Evolutionary conservation across 495 filamentous ascomycete species (phyloP).

Genomic region (Hyaloscypha hepaticicola): DNA sequence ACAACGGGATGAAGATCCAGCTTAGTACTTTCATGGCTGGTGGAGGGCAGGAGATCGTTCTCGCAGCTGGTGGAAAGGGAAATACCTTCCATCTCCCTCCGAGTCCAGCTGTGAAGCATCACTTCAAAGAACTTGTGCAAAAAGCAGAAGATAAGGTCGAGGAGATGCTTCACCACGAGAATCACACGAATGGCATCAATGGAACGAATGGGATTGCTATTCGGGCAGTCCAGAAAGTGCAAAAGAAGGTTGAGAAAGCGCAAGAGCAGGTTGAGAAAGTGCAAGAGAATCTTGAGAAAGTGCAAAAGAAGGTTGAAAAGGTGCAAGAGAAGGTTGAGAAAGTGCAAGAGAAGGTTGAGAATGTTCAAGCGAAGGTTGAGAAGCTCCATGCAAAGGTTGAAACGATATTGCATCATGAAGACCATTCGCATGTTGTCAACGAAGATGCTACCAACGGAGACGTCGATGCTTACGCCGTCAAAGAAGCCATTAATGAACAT

Average conservation of each 20-base stretch:
- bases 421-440: no score
- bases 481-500: no score
- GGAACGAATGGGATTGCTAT: not conserved
- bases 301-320: no score
- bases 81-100: conserved; percentile 8
- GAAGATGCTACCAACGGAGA: no score
- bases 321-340: no score
- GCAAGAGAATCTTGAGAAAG: not conserved
- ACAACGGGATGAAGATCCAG: conserved; percentile 12
- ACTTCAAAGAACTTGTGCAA: conserved; percentile 11
- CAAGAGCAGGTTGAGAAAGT: not conserved
- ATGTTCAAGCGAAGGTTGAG: no score
- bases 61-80: conserved; percentile 4
- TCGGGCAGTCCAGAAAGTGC: not conserved
- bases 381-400: no score
- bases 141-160: not conserved
- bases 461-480: no score
- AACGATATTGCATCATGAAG: no score
- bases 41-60: conserved; percentile 2
- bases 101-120: conserved; percentile 17
- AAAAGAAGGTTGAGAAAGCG: not conserved
- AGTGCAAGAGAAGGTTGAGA: no score
- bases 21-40: conserved; percentile 11
- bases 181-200: not conserved
- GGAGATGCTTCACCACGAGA: not conserved